Conservation (phyloP, 352 stramenopile genomes). For the Globisporangium perplexum region DNA sequence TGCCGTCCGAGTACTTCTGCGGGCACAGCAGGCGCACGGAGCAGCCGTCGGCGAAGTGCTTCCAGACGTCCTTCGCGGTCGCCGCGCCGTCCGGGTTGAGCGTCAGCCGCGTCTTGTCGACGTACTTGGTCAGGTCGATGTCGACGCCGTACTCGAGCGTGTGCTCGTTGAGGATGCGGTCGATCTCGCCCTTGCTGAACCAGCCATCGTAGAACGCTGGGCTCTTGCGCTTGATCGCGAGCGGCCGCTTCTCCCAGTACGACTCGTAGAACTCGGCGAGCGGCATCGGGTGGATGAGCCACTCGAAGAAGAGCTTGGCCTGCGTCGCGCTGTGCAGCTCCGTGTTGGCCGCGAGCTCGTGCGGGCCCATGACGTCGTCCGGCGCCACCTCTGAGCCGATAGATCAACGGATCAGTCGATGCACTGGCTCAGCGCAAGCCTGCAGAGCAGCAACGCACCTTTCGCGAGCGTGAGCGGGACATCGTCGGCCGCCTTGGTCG, state of each 20-base stretch:
- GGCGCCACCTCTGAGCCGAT: constrained; percentile 23
- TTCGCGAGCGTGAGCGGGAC: constrained; percentile 35
- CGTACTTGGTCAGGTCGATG: constrained; percentile 87
- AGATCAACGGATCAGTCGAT: no score
- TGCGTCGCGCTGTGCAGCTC: constrained; percentile 68
- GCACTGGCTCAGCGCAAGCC: not conserved
- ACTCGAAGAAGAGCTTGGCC: constrained; percentile 73
- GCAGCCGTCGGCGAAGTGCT: constrained; percentile 80
- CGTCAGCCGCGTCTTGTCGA: constrained; percentile 69
- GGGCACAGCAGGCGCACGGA: constrained; percentile 91
- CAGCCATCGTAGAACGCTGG: constrained; percentile 75
- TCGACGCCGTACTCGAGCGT: constrained; percentile 76
- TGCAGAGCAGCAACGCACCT: constrained; percentile 8
- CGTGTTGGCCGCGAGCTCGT: constrained; percentile 46
- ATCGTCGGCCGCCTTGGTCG: constrained; percentile 21
- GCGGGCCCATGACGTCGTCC: constrained; percentile 53
- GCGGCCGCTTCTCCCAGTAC: constrained; percentile 92
- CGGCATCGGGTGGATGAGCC: constrained; percentile 81
- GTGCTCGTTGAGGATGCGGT: constrained; percentile 70
- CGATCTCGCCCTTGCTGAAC: constrained; percentile 66
- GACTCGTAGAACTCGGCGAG: constrained; percentile 88
- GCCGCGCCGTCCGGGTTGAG: constrained; percentile 54
- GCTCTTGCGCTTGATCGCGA: constrained; percentile 76
- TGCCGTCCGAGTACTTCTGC: constrained; percentile 86
- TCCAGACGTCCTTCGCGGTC: constrained; percentile 67